Base-by-base conservation (phyloP, 768 basidiomycete genomes). In the Termitomyces bulborhizus region DNA sequence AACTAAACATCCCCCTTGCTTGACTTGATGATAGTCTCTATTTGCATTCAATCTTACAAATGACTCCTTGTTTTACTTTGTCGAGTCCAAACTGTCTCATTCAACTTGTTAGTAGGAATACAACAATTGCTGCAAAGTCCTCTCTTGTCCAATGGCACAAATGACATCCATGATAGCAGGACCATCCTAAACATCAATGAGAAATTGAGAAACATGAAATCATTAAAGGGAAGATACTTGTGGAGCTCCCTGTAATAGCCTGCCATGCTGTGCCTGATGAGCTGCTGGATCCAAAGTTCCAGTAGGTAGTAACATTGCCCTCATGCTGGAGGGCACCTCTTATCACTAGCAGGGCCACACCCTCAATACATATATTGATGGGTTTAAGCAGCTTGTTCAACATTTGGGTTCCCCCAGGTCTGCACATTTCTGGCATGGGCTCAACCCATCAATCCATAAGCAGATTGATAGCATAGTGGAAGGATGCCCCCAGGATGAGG, bases 111-210 rank as follows among this genome's bases (percentile, higher is more conserved):
- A 26, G 34, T 12, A 29, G 9, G 55, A 51, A n/a, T 57, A 55
- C 36, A 61, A 62, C 48, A 80, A 60, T 51, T 78, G 64, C 16
- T 60, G 63, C 5, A 78, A 50, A 8, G 75, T 74, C 53, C 78
- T 67, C 39, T 76, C 71, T 12, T 64, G 68, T 12, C 80, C 79
- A 50, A 81, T 59, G 3, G 76, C 65, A 18, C 66, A 61, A 63
- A 81, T 72, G 15, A 76, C 66, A 57, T 80, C 78, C 3, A 71
- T 71, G 13, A 81, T 61, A 5, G 71, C 69, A 3, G 80, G 79
- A 13, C 81, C 81, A 57, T 79, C 77, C 81, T 81, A 51, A 36
- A 55, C 15, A 49, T 15, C 29, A 15, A 8, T 57, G 12, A 52
- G 15, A 37, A 51, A 45, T 36, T 29, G 46, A 55, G 43, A 27